phyloP scores from a whole-genome alignment of 73 alveolate genomes.

The Symbiodinium natans region DNA sequence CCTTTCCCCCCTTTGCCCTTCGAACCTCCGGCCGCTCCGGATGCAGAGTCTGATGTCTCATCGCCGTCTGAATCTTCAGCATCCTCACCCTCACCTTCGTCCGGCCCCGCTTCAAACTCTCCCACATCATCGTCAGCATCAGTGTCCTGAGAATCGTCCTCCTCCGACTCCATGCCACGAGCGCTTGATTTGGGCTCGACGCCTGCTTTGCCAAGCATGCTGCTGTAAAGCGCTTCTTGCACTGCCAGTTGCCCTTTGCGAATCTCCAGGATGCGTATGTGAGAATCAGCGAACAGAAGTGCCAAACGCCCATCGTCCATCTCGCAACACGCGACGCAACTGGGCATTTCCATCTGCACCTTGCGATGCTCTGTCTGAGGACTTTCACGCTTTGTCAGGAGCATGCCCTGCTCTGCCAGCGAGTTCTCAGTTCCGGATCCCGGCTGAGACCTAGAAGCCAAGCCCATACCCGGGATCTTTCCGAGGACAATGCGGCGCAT shows the following conservation, averaged over 20 bases:
- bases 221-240: slow-evolving; percentile 57
- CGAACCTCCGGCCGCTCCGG: slow-evolving; percentile 15
- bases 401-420: slow-evolving; percentile 53
- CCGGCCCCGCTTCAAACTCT: not conserved
- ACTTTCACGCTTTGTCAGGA: slow-evolving; percentile 7
- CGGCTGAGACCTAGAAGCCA: not conserved
- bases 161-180: not conserved
- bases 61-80: not conserved
- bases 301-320: slow-evolving; percentile 68
- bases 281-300: slow-evolving; percentile 75
- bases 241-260: slow-evolving; percentile 37
- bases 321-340: slow-evolving; percentile 51
- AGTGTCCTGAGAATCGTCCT: not conserved
- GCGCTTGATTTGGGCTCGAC: not conserved
- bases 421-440: slow-evolving; percentile 62
- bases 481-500: slow-evolving; percentile 57
- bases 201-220: slow-evolving; percentile 31
- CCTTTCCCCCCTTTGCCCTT: slow-evolving; percentile 26
- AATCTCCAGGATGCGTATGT: slow-evolving; percentile 52
- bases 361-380: too few species aligned
- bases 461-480: slow-evolving; percentile 49
- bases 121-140: not conserved
- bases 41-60: not conserved
- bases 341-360: slow-evolving; percentile 65
- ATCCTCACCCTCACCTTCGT: slow-evolving; percentile 24